Evolutionary conservation across 2,329 filamentous ascomycete species (phyloP).

Genomic region (Cordyceps javanica): DNA sequence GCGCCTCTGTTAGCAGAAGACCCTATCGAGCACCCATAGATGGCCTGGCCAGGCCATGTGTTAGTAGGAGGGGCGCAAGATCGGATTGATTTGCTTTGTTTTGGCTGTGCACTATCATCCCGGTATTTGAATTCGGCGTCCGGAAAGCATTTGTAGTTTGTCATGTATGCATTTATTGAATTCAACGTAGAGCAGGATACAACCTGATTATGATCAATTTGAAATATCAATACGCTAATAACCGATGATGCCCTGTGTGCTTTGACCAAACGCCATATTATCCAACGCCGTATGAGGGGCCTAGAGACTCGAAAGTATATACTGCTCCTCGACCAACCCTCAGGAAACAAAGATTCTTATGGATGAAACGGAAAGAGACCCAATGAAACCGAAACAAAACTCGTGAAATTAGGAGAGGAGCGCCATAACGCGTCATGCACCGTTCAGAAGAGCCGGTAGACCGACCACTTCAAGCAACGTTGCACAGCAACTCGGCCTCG

Average conservation of each 20-base stretch:
- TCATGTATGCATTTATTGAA: neutral
- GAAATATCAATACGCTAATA: neutral
- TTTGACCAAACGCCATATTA: neutral
- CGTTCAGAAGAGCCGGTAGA: neutral
- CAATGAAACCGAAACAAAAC: neutral
- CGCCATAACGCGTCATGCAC: neutral
- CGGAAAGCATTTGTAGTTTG: neutral
- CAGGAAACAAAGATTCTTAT: neutral
- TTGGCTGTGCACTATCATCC: neutral
- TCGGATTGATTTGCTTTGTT: neutral
- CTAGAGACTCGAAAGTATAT: neutral
- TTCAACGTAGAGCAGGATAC: neutral
- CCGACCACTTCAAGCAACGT: conserved; percentile 48
- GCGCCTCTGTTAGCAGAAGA: conserved; percentile 72
- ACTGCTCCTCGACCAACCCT: neutral
- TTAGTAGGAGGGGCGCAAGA: neutral
- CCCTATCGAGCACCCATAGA: conserved; percentile 64
- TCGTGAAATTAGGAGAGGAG: neutral
- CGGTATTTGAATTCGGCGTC: neutral
- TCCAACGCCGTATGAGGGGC: neutral
- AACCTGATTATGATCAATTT: neutral
- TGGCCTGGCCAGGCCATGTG: neutral
- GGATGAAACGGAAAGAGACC: neutral
- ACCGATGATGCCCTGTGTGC: neutral
- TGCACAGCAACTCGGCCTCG: conserved; percentile 82